Evolutionary conservation across 768 basidiomycete species (phyloP), one percentile per base, ranked within the genome.

Genomic region (Russula sp.): DNA sequence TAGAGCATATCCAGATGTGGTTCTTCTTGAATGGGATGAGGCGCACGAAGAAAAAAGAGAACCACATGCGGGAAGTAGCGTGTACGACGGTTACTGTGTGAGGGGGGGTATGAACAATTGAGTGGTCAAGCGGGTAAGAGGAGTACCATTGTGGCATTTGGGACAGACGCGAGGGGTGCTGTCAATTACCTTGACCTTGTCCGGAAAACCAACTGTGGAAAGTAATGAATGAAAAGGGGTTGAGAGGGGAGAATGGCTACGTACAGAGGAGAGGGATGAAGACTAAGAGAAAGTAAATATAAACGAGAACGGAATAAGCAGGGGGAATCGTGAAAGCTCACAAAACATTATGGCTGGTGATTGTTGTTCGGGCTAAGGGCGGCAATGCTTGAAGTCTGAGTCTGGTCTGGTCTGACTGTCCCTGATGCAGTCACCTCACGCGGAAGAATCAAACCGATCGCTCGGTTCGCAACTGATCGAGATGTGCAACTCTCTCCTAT

Each of bases 31-130:
- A 75, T 1, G 89, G 89, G 48, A 91, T 73, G 60, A 91, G 73
- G 27, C 86, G 89, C 14, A 91, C 78, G 72, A 83, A 88, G 75
- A 85, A 90, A 50, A 91, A 71, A 73, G 89, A 86, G 70, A 91
- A 87, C 89, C 88, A 90, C 42, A 75, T 82, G 59, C 84, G 83
- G 39, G 79, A 78, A 71, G 87, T 88, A 35, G 85, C 85, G 35
- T 80, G 75, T 54, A 84, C 74, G 59, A 88, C 84, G 55, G 84
- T 79, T 27, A 76, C 88, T 88, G 67, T 16, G 44, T n/a, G 51
- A 44, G 42, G 20, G 53, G 8, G 13, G 40, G 44, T 37, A 44
- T 57, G 20, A 42, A 35, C 37, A 54, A 57, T 49, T 45, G 58
- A 64, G 39, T 35, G 57, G 49, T 63, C 20, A 62, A 51, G 60